Evolutionary conservation across 768 basidiomycete genomes (phyloP).

Genomic region (Termitomyces eurrhizus): DNA sequence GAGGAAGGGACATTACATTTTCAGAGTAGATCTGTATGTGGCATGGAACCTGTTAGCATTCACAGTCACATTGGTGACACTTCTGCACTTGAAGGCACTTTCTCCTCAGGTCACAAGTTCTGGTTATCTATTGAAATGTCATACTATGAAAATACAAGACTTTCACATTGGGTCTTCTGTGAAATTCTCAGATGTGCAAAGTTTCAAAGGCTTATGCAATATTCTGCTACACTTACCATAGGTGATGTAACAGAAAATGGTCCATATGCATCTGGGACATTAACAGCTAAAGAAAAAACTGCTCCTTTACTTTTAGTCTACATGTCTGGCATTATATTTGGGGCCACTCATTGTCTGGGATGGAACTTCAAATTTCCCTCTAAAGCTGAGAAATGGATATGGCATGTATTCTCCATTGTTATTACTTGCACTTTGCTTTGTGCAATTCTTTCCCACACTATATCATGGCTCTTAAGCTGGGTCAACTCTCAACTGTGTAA

Average conservation of each 20-base stretch:
- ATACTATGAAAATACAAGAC: too few relatives aligned
- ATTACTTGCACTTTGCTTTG: neutral
- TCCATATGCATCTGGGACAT: neutral
- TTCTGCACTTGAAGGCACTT: neutral
- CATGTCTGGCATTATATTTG: neutral
- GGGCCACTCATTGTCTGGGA: conserved; percentile 14
- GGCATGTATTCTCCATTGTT: conserved; percentile 11
- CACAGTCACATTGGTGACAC: neutral
- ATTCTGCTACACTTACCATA: neutral
- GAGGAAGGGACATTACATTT: neutral
- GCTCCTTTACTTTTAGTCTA: neutral
- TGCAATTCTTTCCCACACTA: neutral
- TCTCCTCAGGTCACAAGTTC: neutral
- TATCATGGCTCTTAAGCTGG: neutral
- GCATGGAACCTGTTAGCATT: neutral
- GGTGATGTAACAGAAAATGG: neutral
- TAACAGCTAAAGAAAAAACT: neutral
- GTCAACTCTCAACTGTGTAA: neutral
- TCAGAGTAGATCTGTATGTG: neutral
- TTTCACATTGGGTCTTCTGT: neutral
- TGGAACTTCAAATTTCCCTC: conserved; percentile 26
- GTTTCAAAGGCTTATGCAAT: neutral
- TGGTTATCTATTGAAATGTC: neutral
- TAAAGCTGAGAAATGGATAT: conserved; percentile 10
- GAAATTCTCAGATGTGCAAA: neutral